These are phyloP conservation scores for Magnaporthiopsis rhizophila DNA, from an alignment of 2,329 filamentous ascomycete species.

Conservation along the genomic window DNA sequence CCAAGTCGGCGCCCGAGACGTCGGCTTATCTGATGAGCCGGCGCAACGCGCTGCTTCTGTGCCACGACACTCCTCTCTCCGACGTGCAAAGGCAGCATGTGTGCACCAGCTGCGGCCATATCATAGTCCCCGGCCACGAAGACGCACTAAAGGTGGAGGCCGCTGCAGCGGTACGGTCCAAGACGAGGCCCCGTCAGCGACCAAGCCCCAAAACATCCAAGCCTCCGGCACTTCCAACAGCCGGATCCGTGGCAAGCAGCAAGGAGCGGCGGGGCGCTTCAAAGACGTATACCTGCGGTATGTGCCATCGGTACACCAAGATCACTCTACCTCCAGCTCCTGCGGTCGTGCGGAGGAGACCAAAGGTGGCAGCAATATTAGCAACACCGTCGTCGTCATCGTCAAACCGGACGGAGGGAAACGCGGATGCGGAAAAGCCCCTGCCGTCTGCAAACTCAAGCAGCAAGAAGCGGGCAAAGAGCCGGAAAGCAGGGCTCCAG, in stretches of 20 bases:
- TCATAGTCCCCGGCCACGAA: constrained; percentile 45
- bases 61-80: constrained; percentile 33
- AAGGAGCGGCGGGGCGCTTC: constrained; percentile 17
- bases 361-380: constrained; percentile 14
- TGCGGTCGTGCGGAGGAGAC: constrained; percentile 16
- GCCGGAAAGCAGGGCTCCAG: constrained; percentile 57
- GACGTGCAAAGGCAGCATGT: constrained; percentile 45
- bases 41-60: constrained; percentile 40
- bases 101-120: constrained; percentile 53
- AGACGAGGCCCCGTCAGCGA: constrained; percentile 7
- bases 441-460: constrained; percentile 38
- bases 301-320: constrained; percentile 35
- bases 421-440: neutral
- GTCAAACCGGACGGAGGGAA: constrained; percentile 13
- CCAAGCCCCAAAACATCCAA: neutral
- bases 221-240: neutral
- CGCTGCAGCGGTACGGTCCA: constrained; percentile 36
- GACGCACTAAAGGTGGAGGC: constrained; percentile 31
- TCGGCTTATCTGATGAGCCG: constrained; percentile 53
- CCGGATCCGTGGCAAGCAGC: neutral
- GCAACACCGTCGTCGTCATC: constrained; percentile 19
- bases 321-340: constrained; percentile 31
- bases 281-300: constrained; percentile 37
- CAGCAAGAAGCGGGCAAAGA: constrained; percentile 59
- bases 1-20: constrained; percentile 41